Percentiles rank a stretch among this genome's conserved stretches.
Evolutionary conservation across 1,139 yeast genomes (phyloP).

Genomic region (Suhomyces coccinellae): DNA sequence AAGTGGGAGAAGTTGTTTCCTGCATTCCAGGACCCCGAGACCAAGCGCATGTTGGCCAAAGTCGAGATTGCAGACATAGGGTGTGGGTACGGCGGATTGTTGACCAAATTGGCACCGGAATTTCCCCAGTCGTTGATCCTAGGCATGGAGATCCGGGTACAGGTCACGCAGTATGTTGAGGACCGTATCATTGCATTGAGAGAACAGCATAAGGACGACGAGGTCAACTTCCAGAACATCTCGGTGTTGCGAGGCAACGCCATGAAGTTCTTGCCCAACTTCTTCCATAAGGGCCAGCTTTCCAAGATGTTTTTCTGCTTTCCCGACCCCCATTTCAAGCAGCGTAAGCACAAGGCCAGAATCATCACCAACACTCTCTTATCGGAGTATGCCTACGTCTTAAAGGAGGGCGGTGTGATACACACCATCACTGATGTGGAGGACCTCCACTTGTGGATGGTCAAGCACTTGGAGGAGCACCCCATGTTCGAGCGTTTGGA

Average conservation of each 20-base stretch:
- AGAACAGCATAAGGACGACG: slow-evolving; percentile 44
- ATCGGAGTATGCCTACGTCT: slow-evolving; percentile 88
- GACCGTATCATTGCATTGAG: slow-evolving; percentile 91
- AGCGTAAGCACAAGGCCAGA: slow-evolving; percentile 95
- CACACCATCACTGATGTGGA: slow-evolving; percentile 96
- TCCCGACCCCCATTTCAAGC: slow-evolving; percentile 99
- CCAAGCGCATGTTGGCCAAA: slow-evolving; percentile 44
- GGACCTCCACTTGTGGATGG: slow-evolving; percentile 97
- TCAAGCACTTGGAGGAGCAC: slow-evolving; percentile 81
- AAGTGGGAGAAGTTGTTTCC: slow-evolving; percentile 85
- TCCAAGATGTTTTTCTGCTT: slow-evolving; percentile 95
- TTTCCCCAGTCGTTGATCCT: slow-evolving; percentile 73
- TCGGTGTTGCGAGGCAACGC: slow-evolving; percentile 93
- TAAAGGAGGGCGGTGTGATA: slow-evolving; percentile 81
- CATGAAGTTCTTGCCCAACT: slow-evolving; percentile 95
- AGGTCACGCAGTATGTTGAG: slow-evolving; percentile 95
- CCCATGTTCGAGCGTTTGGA: slow-evolving; percentile 84
- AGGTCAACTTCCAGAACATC: slow-evolving; percentile 65
- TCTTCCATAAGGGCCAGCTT: slow-evolving; percentile 77
- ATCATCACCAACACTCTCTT: slow-evolving; percentile 85
- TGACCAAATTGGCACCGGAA: slow-evolving; percentile 75
- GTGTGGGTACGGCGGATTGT: slow-evolving; percentile 95
- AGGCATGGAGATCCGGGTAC: slow-evolving; percentile 98
- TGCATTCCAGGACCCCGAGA: slow-evolving; percentile 43
- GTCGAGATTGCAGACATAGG: slow-evolving; percentile 97